Evolutionary conservation across 305 asterid genomes (phyloP), one percentile per base, ranked within the genome.

Genomic region (Solanum hybrid): DNA sequence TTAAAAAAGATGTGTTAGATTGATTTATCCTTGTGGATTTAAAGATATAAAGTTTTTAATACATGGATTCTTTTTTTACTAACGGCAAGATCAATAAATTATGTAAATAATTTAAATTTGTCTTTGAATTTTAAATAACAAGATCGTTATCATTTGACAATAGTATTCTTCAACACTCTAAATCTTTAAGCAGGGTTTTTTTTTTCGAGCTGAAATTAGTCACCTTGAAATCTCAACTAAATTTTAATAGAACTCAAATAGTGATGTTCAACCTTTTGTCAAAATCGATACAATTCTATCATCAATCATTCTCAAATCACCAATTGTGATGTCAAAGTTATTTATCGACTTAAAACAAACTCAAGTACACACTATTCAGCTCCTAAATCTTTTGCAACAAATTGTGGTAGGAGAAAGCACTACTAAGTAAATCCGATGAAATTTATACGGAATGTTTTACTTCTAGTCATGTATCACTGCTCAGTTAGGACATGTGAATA

Each of bases 151-250:
- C 26, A 61, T 8, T 3, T 61, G 71, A 2, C 26, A 61, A 8
- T 61, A 61, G 2, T 8, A 20, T 61, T 61, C 71, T 46, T 46
- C 22, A 46, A 34, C 6, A 34, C 36, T 34, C n/a, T n/a, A n/a
- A n/a, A n/a, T n/a, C n/a, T n/a, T n/a, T n/a, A 10, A 39, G 22
- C 61, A 18, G 69, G n/a, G 6, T 1, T 0, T 18, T 8, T 20
- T 57, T 61, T 61, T 61, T 7, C 24, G 1, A 16, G 67, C 0
- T 51, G n/a, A 51, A 51, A 51, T 51, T 51, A 51, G 11, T 1
- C 26, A 22, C 71, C 24, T 11, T 20, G 24, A 61, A 61, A 61
- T 1, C 71, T 20, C 24, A 51, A 57, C 2, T 57, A 9, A 20
- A 20, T 61, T 20, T 61, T 61, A 61, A 61, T 61, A 11, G 5